These are phyloP conservation scores for Eimeria brunetti DNA, from an alignment of 169 alveolate species.

Conservation along the genomic window DNA sequence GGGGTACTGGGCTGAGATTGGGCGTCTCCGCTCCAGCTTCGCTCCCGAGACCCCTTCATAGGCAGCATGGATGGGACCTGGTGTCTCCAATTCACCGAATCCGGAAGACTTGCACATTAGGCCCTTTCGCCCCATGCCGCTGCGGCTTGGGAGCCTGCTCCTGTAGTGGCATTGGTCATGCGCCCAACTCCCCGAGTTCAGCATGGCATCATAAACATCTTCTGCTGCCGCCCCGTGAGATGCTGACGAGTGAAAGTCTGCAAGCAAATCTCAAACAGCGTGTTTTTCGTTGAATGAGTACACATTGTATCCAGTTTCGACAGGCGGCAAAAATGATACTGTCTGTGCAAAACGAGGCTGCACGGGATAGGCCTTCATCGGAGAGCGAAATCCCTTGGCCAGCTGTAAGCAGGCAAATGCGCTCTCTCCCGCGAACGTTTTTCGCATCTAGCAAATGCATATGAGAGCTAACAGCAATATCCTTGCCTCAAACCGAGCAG, in stretches of 20 bases:
- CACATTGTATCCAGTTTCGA: background rate
- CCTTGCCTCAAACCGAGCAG: background rate
- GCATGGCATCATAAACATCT: background rate
- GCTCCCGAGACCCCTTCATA: background rate
- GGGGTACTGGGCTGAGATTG: background rate
- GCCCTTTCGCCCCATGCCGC: background rate
- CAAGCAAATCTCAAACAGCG: background rate
- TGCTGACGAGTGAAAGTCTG: slow-evolving; percentile 42
- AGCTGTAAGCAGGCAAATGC: background rate
- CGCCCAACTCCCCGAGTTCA: background rate
- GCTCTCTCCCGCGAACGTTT: background rate
- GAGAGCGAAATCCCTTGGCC: background rate
- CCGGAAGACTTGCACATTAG: background rate
- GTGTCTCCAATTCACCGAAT: background rate
- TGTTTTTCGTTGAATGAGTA: background rate
- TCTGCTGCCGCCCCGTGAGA: slow-evolving; percentile 50
- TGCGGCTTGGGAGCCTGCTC: background rate
- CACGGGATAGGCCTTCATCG: background rate
- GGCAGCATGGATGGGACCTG: background rate
- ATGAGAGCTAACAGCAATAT: background rate
- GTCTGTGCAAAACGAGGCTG: background rate
- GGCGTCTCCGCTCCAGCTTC: background rate
- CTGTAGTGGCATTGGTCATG: background rate
- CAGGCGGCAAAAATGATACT: background rate
- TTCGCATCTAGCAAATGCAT: background rate